These are phyloP conservation scores for Fraxinus excelsior DNA, from an alignment of 257 asterid genomes.

Conservation along the genomic window DNA sequence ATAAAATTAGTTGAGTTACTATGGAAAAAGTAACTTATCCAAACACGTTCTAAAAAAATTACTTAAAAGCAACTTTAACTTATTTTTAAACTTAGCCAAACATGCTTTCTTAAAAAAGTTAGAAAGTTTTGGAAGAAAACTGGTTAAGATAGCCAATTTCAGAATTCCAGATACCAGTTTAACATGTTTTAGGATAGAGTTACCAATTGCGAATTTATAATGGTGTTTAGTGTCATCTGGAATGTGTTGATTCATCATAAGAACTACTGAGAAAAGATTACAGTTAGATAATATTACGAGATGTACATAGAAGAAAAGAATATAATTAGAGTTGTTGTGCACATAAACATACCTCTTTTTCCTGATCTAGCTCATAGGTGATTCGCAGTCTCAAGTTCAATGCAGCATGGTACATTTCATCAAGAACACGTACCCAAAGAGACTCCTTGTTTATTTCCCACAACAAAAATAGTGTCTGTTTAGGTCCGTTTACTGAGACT, in stretches of 20 bases:
- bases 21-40: neutral
- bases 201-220: neutral
- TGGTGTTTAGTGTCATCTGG: neutral
- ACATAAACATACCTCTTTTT: constrained; percentile 55
- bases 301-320: neutral
- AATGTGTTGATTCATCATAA: neutral
- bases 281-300: neutral
- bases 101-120: neutral
- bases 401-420: constrained; percentile 88
- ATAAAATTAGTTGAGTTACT: neutral
- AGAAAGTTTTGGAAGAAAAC: neutral
- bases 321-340: neutral
- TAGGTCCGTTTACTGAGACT: constrained; percentile 37
- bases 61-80: neutral
- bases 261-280: neutral
- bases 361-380: constrained; percentile 59
- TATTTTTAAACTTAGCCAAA: neutral
- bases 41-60: neutral
- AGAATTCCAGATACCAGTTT: neutral
- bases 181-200: neutral
- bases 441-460: constrained; percentile 60
- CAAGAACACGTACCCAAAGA: constrained; percentile 53
- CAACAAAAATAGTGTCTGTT: constrained; percentile 36
- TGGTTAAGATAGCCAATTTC: neutral
- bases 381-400: constrained; percentile 78